Evolutionary conservation across 2,329 filamentous ascomycete genomes (phyloP).

Genomic region (Seiridium unicorne): DNA sequence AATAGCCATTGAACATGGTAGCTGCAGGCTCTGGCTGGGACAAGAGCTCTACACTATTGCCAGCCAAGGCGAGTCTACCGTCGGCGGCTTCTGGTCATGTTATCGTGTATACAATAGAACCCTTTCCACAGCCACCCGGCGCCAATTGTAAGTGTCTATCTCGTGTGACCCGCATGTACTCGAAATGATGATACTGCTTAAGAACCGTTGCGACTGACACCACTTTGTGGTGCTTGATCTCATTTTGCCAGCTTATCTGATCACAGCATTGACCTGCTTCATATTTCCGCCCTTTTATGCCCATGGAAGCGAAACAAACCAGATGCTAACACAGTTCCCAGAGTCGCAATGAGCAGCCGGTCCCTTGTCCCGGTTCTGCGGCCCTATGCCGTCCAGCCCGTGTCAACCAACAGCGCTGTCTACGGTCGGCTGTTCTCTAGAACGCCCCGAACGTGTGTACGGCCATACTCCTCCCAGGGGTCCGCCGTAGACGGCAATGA

Average conservation of each 20-base stretch:
- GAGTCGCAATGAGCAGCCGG: constrained; percentile 40
- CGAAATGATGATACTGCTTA: constrained; percentile 47
- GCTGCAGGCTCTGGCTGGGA: constrained; percentile 12
- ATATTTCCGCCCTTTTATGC: constrained; percentile 4
- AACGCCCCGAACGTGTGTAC: constrained; percentile 13
- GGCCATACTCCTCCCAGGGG: background rate
- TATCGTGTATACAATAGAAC: background rate
- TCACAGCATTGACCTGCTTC: background rate
- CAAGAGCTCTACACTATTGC: no score
- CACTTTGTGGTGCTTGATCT: constrained; percentile 48
- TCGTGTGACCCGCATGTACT: background rate
- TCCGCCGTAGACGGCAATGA: background rate
- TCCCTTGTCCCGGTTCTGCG: constrained; percentile 51
- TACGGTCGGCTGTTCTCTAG: constrained; percentile 50
- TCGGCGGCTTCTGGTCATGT: background rate
- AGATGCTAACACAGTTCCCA: constrained; percentile 19
- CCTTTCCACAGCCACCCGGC: background rate
- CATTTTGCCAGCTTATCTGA: constrained; percentile 50
- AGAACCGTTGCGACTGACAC: constrained; percentile 62
- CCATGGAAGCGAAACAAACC: constrained; percentile 2
- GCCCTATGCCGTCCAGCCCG: constrained; percentile 48
- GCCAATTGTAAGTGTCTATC: background rate
- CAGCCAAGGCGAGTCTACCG: no score
- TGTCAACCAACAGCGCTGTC: constrained; percentile 33
- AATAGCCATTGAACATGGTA: background rate